These are phyloP conservation scores for Pythium sp. DNA, from an alignment of 352 stramenopile genomes.

Conservation along the genomic window DNA sequence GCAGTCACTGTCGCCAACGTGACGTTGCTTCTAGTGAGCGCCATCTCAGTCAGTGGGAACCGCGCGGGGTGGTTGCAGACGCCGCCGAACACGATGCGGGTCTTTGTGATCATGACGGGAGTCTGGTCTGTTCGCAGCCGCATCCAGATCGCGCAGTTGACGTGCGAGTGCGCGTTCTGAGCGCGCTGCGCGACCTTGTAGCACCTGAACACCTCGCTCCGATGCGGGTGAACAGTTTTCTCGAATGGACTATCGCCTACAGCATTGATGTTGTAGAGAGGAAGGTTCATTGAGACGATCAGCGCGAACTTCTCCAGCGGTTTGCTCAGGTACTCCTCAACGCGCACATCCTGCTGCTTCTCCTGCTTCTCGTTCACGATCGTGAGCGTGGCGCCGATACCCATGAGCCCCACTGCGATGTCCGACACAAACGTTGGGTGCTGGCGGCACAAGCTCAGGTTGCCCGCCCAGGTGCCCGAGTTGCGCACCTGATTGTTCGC, in stretches of 20 bases:
- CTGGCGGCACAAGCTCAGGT: constrained; percentile 35
- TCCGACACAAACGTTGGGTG: constrained; percentile 55
- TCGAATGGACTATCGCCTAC: neutral
- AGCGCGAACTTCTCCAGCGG: constrained; percentile 23
- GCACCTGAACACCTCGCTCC: constrained; percentile 24
- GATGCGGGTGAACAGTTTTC: neutral
- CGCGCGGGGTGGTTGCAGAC: constrained; percentile 65
- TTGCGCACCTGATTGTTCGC: constrained; percentile 67
- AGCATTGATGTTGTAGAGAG: constrained; percentile 28
- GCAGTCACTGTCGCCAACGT: constrained; percentile 67
- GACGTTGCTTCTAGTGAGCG: constrained; percentile 81
- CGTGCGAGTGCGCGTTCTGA: constrained; percentile 54
- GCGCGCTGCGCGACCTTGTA: constrained; percentile 53
- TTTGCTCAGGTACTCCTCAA: constrained; percentile 25
- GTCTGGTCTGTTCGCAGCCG: constrained; percentile 36
- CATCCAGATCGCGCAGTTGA: constrained; percentile 47
- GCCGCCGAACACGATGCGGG: constrained; percentile 58
- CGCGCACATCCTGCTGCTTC: constrained; percentile 16
- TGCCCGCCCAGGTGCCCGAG: constrained; percentile 17
- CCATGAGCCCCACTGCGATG: constrained; percentile 56
- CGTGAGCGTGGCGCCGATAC: constrained; percentile 65
- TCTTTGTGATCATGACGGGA: constrained; percentile 58
- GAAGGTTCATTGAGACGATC: constrained; percentile 36
- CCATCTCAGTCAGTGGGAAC: constrained; percentile 45
- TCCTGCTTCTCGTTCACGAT: constrained; percentile 68